Evolutionary conservation across 768 basidiomycete genomes (phyloP), one percentile per base, ranked within the genome.

Genomic region (Russula olivacea): DNA sequence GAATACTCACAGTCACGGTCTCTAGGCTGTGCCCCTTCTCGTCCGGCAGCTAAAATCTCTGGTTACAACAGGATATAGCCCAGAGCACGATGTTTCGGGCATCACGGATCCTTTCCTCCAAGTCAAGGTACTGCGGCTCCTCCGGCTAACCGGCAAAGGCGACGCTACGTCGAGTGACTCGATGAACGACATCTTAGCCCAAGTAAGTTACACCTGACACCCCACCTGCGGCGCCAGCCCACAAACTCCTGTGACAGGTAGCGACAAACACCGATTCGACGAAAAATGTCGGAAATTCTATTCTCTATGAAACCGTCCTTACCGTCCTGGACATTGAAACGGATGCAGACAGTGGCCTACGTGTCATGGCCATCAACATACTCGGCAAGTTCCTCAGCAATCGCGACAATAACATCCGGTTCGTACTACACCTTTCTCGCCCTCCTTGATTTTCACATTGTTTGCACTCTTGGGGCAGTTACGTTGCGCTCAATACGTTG

Each of bases 341-440:
- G 32, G 94, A 99, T 70, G 95, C 97, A 12, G 97, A 99, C 72
- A 89, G 85, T 47, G 93, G 94, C 21, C 77, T 99, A 23, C 87
- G 97, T 2, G 95, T 98, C 50, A 98, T 99, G 97, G 97, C 97
- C 0, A 99, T 99, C 74, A 99, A 99, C 73, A 98, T 98, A 61
- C 82, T 99, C 38, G 97, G 97, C 59, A 98, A 98, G 76, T 98
- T 98, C 78, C 78, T 99, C 72, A 88, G 91, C 72, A 99, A 99
- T 75, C 82, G 92, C 38, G 97, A 99, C 72, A 99, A 99, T 76
- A 99, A 98, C 72, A 98, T 99, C 69, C 87, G 96, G 95, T 96
- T 72, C 53, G 81, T 73, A 53, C 12, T 57, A 14, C n/a, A 15
- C 61, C n/a, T 21, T 28, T 54, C 36, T 53, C 30, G 2, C 21